Conservation (phyloP, 495 filamentous ascomycete species). For the Aspergillus coremiiformis region DNA sequence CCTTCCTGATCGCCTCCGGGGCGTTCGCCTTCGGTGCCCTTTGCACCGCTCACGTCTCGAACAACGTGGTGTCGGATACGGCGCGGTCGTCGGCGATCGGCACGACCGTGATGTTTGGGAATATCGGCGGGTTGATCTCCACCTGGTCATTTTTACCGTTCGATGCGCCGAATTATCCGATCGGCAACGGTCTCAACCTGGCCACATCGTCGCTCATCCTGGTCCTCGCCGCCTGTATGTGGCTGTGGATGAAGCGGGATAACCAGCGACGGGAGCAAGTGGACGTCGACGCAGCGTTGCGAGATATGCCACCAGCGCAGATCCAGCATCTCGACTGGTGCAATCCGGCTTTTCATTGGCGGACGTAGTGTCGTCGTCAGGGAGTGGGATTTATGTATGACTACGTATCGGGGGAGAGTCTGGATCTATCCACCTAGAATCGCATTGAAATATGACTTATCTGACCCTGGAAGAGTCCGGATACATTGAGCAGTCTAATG, state of each 20-base stretch:
- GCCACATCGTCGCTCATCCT: constrained; percentile 49
- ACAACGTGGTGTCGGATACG: constrained; percentile 66
- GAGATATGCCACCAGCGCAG: constrained; percentile 46
- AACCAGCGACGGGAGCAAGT: constrained; percentile 51
- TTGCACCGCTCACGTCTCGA: constrained; percentile 56
- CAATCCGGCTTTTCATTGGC: constrained; percentile 63
- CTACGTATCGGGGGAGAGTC: no score
- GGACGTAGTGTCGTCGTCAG: constrained; percentile 27
- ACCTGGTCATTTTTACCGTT: constrained; percentile 63
- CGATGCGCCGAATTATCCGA: constrained; percentile 61
- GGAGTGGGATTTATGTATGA: not conserved
- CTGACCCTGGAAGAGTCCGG: no score
- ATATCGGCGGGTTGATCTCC: constrained; percentile 61
- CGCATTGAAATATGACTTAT: no score
- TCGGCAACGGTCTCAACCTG: constrained; percentile 69
- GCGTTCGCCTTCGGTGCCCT: constrained; percentile 52
- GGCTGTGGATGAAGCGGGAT: constrained; percentile 56
- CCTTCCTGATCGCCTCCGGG: constrained; percentile 58
- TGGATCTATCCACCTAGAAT: no score
- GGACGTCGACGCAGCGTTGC: constrained; percentile 48
- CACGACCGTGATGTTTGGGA: constrained; percentile 63
- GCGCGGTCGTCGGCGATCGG: constrained; percentile 59
- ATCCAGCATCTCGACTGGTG: constrained; percentile 65
- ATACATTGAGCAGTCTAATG: no score
- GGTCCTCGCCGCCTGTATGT: constrained; percentile 36